Base-by-base conservation (phyloP, 805 yeast species). In the Yarrowia deformans region DNA sequence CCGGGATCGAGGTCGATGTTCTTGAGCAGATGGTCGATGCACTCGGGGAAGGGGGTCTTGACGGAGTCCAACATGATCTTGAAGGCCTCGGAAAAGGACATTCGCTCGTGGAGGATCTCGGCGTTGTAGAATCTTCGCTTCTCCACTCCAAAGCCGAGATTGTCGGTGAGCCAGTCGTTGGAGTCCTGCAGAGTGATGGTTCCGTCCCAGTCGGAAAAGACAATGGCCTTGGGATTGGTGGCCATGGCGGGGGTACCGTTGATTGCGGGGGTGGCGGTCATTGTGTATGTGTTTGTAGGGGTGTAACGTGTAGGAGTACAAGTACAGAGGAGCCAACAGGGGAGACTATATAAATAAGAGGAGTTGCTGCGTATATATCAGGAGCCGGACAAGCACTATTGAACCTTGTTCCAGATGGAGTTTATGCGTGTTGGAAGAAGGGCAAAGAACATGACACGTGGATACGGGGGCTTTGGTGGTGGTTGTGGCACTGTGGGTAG, bases 201-300 rank as follows among this genome's bases (percentile, higher is more conserved):
- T 37, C 99, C 99, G 78, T 95, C 99, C 87, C 96, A 95, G 79
- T 95, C 99, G 52, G 98, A 90, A 82, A 95, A 95, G 52, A 95
- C 90, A 75, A 95, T 92, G 58, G 97, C 94, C 72, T 85, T 84
- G 72, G 81, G 80, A 69, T 75, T 70, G 42, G 78, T 76, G 23
- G 70, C 69, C 60, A 77, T 70, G 3, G 79, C 79, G 19, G 79
- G 77, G 14, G 72, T 56, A 32, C 54, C 43, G 43, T 35, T 35
- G 13, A 48, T 37, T 35, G 43, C 6, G 16, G 66, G 3, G 67
- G 42, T 6, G 42, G 54, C 55, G n/a, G 55, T 46, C 55, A 46
- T 61, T 23, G 35, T 46, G 56, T 13, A 34, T 54, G 58, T 50
- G 19, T 16, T 18, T 34, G 9, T 18, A 13, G 45, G 16, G 50